Evolutionary conservation across 2,329 filamentous ascomycete genomes (phyloP), one percentile per base, ranked within the genome.

Genomic region (Metarhizium brunneum): DNA sequence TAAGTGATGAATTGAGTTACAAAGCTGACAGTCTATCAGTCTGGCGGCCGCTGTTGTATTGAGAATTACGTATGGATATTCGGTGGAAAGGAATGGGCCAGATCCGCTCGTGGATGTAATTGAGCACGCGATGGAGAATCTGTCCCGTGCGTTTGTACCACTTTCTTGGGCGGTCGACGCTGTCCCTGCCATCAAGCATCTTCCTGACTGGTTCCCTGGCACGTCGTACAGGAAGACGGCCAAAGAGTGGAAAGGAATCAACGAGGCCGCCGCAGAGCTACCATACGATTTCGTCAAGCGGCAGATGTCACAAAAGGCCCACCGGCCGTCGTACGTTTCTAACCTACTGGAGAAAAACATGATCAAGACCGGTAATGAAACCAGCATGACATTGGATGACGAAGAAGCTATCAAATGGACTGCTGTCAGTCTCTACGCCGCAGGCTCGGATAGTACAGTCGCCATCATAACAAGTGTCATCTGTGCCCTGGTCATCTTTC

Each of bases 401-500:
- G 56, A 54, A 47, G 43, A 53, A 1, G 49, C 35, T 7, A 55
- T 55, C 25, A 53, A 52, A 32, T 35, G 18, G 13, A 20, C 56
- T 7, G 53, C 56, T 2, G 50, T 13, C 42, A 50, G 2, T 7
- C 10, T 57, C n/a, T 53, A 53, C 29, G 50, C 3, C 6, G 57
- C 29, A 36, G 69, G 63, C 2, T 14, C 36, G 6, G 56, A 57
- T 20, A 57, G 48, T 3, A 54, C 53, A 2, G 32, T 51, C 7
- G 35, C 50, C 11, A 55, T 32, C 8, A 10, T 57, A 2, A 47
- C 3, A 32, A 32, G 35, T 38, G 76, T 79, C 58, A 65, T 77
- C 1, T 66, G 74, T 25, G 79, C 78, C 5, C 77, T 80, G 75
- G 59, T 69, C 0, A 60, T 75, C 0, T 67, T 71, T 16, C 66